Base-by-base conservation (phyloP, 768 basidiomycete genomes). In the Suillus lakei region DNA sequence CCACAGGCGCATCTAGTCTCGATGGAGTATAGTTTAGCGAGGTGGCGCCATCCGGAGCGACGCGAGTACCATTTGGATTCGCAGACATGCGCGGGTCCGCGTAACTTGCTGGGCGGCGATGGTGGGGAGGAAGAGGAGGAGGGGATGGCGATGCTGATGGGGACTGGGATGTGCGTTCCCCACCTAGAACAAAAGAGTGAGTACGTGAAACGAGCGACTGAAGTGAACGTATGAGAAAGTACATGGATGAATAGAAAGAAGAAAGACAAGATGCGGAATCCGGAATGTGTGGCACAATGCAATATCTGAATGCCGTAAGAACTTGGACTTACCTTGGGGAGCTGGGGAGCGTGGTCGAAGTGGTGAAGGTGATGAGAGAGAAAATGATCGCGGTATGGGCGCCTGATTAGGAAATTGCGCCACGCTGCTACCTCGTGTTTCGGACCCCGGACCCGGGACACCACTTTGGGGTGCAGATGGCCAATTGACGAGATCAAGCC, bases 351-450 rank as follows among this genome's bases (percentile, higher is more conserved):
- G 59, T 62, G 67, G 72, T 70, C 61, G 74, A 36, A 71, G 70
- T 28, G 76, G 69, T 53, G 64, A 72, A 63, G 74, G 73, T 46
- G 76, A 13, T 38, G 63, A 76, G 66, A 73, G 74, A 62, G 77
- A 70, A 77, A 76, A 70, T 30, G 77, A 75, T 61, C 66, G 64
- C 0, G 68, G 66, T 63, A 68, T 50, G 39, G 39, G 41, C 53
- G 60, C 64, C 32, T 61, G 74, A 76, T 69, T 61, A 51, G 68
- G 63, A 28, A 54, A 68, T 68, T 34, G 43, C 32, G 75, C 67
- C 67, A 53, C 18, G 7, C 39, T 64, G 56, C 32, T 5, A n/a
- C 46, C 72, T 68, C 73, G 74, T 75, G 73, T 64, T 59, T 39
- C 36, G 61, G 76, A 77, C 75, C 72, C 76, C 61, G 69, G 56